Evolutionary conservation across 805 yeast species (phyloP).

Genomic region (Kodamaea fukazawae): DNA sequence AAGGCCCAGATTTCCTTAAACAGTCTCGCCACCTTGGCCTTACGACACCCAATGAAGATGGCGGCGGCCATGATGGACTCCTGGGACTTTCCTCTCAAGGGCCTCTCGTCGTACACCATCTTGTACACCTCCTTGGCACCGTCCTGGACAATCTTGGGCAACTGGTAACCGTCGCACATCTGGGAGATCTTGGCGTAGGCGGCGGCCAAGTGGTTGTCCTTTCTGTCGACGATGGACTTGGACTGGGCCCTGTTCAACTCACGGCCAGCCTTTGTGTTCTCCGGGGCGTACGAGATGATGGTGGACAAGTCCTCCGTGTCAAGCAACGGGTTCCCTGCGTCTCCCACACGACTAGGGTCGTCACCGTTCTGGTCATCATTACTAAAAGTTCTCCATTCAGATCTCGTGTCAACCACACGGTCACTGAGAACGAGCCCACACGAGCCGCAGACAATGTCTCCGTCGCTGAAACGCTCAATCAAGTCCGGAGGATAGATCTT

Average conservation of each 20-base stretch:
- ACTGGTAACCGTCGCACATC: constrained; percentile 94
- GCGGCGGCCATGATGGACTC: constrained; percentile 97
- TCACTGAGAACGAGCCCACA: constrained; percentile 94
- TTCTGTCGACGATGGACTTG: constrained; percentile 78
- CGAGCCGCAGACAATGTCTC: constrained; percentile 96
- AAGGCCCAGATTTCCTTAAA: constrained; percentile 95
- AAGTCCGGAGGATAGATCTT: constrained; percentile 93
- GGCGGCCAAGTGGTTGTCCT: constrained; percentile 80
- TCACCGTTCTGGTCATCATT: constrained; percentile 98
- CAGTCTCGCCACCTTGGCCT: constrained; percentile 90
- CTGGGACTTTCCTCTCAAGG: constrained; percentile 84
- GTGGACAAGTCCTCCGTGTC: constrained; percentile 92
- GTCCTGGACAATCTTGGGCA: constrained; percentile 94
- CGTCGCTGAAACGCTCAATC: constrained; percentile 93
- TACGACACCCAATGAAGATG: constrained; percentile 89
- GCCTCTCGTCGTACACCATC: constrained; percentile 81
- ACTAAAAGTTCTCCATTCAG: constrained; percentile 98
- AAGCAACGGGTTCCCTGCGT: constrained; percentile 87
- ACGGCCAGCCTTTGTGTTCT: constrained; percentile 81
- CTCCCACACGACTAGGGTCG: constrained; percentile 99
- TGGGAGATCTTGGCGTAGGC: constrained; percentile 91
- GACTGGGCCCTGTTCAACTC: constrained; percentile 90
- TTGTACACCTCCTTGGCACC: constrained; percentile 97
- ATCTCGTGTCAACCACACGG: constrained; percentile 87
- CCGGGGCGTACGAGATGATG: constrained; percentile 83